Conservation (phyloP, 1,284 basidiomycete genomes). For the Leccinum cinnamomeum region DNA sequence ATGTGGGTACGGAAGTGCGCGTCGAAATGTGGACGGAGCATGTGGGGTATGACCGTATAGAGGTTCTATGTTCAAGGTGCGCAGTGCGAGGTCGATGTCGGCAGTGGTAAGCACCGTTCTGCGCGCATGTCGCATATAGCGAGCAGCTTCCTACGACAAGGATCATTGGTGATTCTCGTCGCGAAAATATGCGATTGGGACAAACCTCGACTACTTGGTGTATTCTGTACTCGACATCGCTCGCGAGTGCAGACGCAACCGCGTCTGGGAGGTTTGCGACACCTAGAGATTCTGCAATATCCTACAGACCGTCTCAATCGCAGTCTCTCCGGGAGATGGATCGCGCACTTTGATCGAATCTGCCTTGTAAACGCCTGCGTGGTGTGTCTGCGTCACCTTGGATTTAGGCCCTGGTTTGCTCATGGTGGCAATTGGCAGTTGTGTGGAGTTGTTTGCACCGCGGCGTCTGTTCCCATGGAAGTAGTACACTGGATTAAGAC, state of each 20-base stretch:
- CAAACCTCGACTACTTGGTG: conserved; percentile 88
- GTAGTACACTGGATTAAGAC: background rate
- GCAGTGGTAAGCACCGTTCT: conserved; percentile 84
- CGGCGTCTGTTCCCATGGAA: no score
- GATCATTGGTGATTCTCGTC: background rate
- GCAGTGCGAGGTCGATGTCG: conserved; percentile 93
- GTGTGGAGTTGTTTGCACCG: background rate
- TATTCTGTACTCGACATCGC: conserved; percentile 96
- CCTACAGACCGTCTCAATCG: conserved; percentile 49
- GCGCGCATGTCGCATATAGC: conserved; percentile 95
- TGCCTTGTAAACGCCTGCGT: conserved; percentile 63
- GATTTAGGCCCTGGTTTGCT: conserved; percentile 48
- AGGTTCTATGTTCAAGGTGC: conserved; percentile 92
- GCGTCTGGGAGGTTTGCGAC: conserved; percentile 79
- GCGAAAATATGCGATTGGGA: background rate
- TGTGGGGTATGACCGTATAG: conserved; percentile 77
- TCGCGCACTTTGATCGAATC: conserved; percentile 60
- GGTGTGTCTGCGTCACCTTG: conserved; percentile 43
- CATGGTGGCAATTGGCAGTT: conserved; percentile 33
- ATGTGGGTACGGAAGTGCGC: conserved; percentile 67
- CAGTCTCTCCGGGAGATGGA: conserved; percentile 14
- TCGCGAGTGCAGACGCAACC: conserved; percentile 85
- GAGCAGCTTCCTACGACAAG: conserved; percentile 78
- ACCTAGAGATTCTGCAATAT: conserved; percentile 88
- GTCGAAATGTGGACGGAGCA: conserved; percentile 72